These are phyloP conservation scores for Hymenoscyphus albidus DNA, from an alignment of 2,329 filamentous ascomycete species.

Conservation along the genomic window DNA sequence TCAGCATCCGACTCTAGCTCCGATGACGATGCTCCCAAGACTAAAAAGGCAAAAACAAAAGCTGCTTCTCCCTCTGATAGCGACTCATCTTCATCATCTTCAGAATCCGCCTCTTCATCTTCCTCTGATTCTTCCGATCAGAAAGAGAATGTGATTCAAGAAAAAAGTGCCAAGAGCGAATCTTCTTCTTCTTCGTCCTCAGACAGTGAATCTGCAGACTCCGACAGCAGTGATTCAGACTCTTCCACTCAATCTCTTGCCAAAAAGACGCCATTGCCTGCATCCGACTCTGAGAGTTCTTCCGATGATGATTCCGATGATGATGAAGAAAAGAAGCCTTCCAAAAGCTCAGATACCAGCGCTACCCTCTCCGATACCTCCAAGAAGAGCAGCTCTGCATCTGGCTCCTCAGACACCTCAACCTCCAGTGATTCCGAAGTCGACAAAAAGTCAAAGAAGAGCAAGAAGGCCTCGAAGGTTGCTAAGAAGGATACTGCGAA, in stretches of 20 bases:
- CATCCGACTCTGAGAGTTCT: conserved; percentile 34
- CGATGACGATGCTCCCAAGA: conserved; percentile 44
- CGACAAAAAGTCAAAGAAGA: conserved; percentile 14
- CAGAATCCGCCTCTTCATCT: conserved; percentile 37
- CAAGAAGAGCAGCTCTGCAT: conserved; percentile 27
- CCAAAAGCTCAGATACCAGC: conserved; percentile 31
- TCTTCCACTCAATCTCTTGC: conserved; percentile 30
- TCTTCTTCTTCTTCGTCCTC: conserved; percentile 24
- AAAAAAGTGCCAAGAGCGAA: conserved; percentile 12
- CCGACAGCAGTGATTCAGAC: conserved; percentile 25
- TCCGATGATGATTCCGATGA: conserved; percentile 41
- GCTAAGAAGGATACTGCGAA: conserved; percentile 8
- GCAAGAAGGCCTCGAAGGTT: conserved; percentile 2
- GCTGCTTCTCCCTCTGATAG: conserved; percentile 31
- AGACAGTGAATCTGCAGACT: conserved; percentile 34
- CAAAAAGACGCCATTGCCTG: conserved; percentile 30
- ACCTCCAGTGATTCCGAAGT: conserved; percentile 26
- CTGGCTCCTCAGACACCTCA: conserved; percentile 26
- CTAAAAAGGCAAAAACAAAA: conserved; percentile 50
- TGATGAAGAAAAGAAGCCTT: conserved; percentile 42
- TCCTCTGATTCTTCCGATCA: conserved; percentile 17
- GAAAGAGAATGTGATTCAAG: conserved; percentile 14
- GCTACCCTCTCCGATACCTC: conserved; percentile 33
- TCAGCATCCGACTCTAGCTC: conserved; percentile 43
- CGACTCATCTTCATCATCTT: conserved; percentile 34